Percentiles rank a stretch among this genome's conserved stretches.
phyloP scores from a whole-genome alignment of 768 basidiomycete species.

The Tephrocybe rancida region DNA sequence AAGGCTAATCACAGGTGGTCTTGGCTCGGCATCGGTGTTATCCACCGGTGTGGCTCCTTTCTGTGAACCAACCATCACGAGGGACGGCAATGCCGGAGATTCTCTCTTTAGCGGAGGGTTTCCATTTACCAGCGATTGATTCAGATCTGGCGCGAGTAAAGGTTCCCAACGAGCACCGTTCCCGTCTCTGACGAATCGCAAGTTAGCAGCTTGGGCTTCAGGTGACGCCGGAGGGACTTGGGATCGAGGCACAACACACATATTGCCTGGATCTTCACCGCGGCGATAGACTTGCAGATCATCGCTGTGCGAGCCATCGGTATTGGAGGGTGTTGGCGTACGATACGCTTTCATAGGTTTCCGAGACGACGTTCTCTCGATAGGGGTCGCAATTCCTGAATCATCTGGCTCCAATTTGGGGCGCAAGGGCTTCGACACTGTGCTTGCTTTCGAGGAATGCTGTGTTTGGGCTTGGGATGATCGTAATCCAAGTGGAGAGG shows the following conservation, averaged over 20 bases:
- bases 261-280: slow-evolving; percentile 28
- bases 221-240: slow-evolving; percentile 20
- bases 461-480: not conserved
- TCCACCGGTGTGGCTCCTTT: not conserved
- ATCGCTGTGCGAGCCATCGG: not conserved
- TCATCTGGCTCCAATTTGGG: not conserved
- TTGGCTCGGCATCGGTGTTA: not conserved
- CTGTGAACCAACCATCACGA: not conserved
- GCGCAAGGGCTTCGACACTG: not conserved
- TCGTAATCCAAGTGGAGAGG: slow-evolving; percentile 3
- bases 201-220: slow-evolving; percentile 30
- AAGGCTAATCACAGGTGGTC: no score
- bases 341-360: not conserved
- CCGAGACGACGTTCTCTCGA: not conserved
- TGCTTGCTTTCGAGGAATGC: not conserved
- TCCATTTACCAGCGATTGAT: not conserved
- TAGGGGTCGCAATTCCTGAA: not conserved
- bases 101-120: slow-evolving; percentile 1
- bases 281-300: slow-evolving; percentile 23
- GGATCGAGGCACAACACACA: slow-evolving; percentile 21
- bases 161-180: slow-evolving; percentile 17
- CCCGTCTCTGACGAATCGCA: slow-evolving; percentile 24
- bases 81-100: not conserved
- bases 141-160: not conserved
- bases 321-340: not conserved